Evolutionary conservation across 805 yeast species (phyloP), one percentile per base, ranked within the genome.

Genomic region (Wickerhamomyces bisporus): DNA sequence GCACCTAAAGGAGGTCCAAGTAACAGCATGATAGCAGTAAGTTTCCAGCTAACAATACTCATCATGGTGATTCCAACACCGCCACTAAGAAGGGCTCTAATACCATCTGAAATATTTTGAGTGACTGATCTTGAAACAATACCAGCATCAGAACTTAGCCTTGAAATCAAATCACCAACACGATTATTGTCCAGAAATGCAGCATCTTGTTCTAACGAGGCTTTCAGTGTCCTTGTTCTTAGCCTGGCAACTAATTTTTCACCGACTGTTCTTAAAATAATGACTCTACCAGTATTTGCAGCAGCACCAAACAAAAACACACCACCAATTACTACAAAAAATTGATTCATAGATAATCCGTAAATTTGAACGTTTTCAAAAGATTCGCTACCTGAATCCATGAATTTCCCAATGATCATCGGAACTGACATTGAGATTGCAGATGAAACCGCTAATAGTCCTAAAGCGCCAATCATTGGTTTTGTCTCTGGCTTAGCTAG

Each of bases 91-190:
- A 79, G 58, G 0, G 97, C 80, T 41, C 97, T 67, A 26, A 88
- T 71, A n/a, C 98, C 98, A 57, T 91, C 97, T 40, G 93, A 81
- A 18, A 91, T 71, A 57, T 91, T 89, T 49, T 84, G 91, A 25
- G 96, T 86, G 15, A 91, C 76, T 0, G 96, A 79, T 52, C 81
- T 77, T 6, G 96, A 75, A 12, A 91, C 94, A 31, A 91, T 78
- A 23, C 88, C 86, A 1, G 96, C 84, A 58, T 91, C 98, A 30
- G 86, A 82, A 5, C 93, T 83, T 34, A 91, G 65, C 44, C 98
- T 70, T 5, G 96, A 86, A 31, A 91, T 87, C 52, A 91, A 68
- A 57, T 91, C 98, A 29, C 98, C 98, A 9, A 88, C 87, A 45
- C 89, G 77, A 42, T 93, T 88, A 24, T 79, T 78, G 53, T 91